Evolutionary conservation across 345 rosid species (phyloP), one percentile per base, ranked within the genome.

Genomic region (Leavenworthia alabamica): DNA sequence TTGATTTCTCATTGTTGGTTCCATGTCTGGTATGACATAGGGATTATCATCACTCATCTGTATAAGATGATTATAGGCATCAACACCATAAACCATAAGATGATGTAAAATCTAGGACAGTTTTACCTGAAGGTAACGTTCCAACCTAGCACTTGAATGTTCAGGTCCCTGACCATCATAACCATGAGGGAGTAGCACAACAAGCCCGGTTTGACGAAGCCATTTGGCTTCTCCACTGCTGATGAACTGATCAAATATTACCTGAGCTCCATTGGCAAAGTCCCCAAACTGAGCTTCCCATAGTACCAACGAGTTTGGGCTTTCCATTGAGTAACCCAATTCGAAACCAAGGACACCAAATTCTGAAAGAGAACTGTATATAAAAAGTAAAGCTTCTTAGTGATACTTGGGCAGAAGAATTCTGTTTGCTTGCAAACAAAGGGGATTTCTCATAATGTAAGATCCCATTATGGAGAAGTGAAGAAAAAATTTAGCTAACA

Each of bases 231-330:
- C 96, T 10, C 95, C 91, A 56, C 91, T 77, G 67, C 91, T 85
- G 64, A 88, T 5, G 67, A 88, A 87, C 74, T 87, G 89, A 68
- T 87, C 91, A 50, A 84, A 87, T 62, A 87, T 82, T 46, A 85
- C 96, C 73, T 88, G 96, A 68, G 86, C 89, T 23, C 92, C 96
- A 77, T 85, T 88, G 54, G 92, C 60, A 43, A 88, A 85, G 68
- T 88, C 92, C 64, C 96, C 96, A 76, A 88, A 88, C 35, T 88
- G 92, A 66, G 96, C 92, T 72, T 88, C 86, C 92, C 96, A 85
- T 6, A 85, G 56, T 24, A 88, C 85, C 81, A 88, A 72, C 5
- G 91, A 78, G 51, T 88, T 85, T 36, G 95, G 91, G 39, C 72
- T 88, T 83, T 88, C 87, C 95, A 88, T 88, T 1, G 89, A 85